phyloP scores from a whole-genome alignment of 75 land plant species.

The Isoetes taiwanensis region DNA sequence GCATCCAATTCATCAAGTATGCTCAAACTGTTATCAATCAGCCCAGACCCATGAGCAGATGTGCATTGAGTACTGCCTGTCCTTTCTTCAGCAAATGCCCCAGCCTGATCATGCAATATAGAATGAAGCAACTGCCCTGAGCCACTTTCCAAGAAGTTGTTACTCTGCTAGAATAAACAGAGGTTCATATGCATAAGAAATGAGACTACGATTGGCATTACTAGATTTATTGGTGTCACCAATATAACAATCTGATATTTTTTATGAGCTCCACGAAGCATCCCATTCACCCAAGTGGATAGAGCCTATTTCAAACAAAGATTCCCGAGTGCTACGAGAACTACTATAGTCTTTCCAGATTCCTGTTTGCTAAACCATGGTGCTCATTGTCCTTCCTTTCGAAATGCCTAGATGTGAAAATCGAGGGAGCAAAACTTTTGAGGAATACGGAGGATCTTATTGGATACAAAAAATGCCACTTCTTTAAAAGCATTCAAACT shows the following conservation, averaged over 20 bases:
- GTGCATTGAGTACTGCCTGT: constrained; percentile 29
- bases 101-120: constrained; percentile 21
- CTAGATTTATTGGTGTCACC: too few relatives aligned
- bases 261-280: constrained; percentile 53
- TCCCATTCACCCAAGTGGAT: constrained; percentile 51
- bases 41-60: constrained; percentile 24
- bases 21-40: constrained; percentile 20
- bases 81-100: constrained; percentile 25
- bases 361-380: constrained; percentile 48
- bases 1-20: constrained; percentile 35
- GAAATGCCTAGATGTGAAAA: constrained; percentile 14
- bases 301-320: constrained; percentile 32
- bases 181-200: constrained; percentile 90
- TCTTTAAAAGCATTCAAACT: constrained; percentile 64
- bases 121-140: constrained; percentile 19
- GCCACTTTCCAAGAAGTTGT: constrained; percentile 43
- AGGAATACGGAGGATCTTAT: constrained; percentile 66
- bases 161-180: constrained; percentile 83
- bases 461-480: constrained; percentile 79
- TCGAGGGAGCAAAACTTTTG: constrained; percentile 24
- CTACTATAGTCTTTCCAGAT: constrained; percentile 76
- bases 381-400: too few relatives aligned
- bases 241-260: too few relatives aligned
- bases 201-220: too few relatives aligned
- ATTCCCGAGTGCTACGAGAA: too few relatives aligned